Conservation (phyloP, 305 asterid species). For the Caryopteris hybrid region DNA sequence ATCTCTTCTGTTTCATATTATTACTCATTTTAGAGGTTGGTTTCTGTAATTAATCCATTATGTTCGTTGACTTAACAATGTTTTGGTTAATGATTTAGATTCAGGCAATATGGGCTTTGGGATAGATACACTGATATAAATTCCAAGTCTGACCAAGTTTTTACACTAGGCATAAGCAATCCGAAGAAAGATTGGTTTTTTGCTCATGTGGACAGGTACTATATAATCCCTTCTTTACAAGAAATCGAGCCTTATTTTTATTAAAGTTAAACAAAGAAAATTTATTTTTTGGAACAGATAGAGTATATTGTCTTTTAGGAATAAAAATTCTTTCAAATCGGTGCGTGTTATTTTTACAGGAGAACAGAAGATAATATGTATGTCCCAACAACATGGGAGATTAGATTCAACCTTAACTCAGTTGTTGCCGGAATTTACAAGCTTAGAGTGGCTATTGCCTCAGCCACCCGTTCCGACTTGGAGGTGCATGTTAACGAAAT, state of each 20-base stretch:
- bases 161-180: constrained; percentile 37
- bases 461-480: constrained; percentile 46
- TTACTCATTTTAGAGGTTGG: too few relatives aligned
- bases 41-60: too few relatives aligned
- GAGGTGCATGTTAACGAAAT: constrained; percentile 42
- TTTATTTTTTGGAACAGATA: too few relatives aligned
- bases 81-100: constrained; percentile 29
- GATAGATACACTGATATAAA: constrained; percentile 46
- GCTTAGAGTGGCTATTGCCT: constrained; percentile 46
- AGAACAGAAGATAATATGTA: constrained; percentile 31
- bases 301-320: too few relatives aligned
- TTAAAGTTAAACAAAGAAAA: too few relatives aligned
- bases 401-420: constrained; percentile 35
- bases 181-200: constrained; percentile 57
- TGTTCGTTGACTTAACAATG: too few relatives aligned
- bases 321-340: too few relatives aligned
- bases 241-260: too few relatives aligned
- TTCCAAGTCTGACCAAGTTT: constrained; percentile 41
- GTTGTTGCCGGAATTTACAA: constrained; percentile 34
- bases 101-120: constrained; percentile 51
- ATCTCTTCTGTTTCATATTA: background rate
- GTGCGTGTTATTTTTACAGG: constrained; percentile 14
- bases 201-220: constrained; percentile 52
- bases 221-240: too few relatives aligned
- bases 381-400: constrained; percentile 45